phyloP scores from a whole-genome alignment of 148 eudicot species.

The Chenopodium formosanum region DNA sequence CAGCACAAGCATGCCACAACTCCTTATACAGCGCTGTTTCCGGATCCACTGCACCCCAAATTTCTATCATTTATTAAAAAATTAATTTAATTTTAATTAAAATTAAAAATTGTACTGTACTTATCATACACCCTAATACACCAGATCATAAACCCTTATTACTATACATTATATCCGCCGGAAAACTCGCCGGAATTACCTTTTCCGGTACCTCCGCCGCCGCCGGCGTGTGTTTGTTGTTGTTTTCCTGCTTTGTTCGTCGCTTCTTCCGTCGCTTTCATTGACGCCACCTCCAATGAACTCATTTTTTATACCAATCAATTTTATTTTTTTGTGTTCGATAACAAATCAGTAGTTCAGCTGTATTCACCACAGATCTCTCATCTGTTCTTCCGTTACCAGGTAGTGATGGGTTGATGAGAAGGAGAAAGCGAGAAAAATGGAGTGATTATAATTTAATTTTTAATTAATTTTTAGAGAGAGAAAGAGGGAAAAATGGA shows the following conservation, averaged over 20 bases:
- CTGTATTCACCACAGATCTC: slow-evolving; percentile 51
- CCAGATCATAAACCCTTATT: slow-evolving; percentile 2
- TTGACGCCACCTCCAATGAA: slow-evolving; percentile 45
- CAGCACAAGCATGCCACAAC: slow-evolving; percentile 96
- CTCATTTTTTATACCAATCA: slow-evolving; percentile 33
- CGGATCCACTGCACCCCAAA: slow-evolving; percentile 53
- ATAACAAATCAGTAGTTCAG: background rate
- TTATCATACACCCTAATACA: background rate
- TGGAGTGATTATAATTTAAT: background rate
- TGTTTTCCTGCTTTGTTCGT: background rate
- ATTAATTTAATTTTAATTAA: background rate
- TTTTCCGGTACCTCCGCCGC: slow-evolving; percentile 31
- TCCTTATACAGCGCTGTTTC: slow-evolving; percentile 76
- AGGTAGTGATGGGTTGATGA: too few relatives aligned
- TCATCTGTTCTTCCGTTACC: slow-evolving; percentile 25
- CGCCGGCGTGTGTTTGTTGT: background rate
- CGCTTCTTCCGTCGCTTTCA: slow-evolving; percentile 28
- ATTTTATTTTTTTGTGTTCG: background rate
- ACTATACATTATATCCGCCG: slow-evolving; percentile 10
- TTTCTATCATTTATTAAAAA: too few relatives aligned
- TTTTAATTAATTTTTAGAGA: too few relatives aligned
- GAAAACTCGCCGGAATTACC: slow-evolving; percentile 37
- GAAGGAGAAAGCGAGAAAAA: background rate
- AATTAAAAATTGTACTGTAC: background rate
- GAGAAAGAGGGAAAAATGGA: background rate